Percentiles rank a stretch among this genome's conserved stretches.
phyloP scores from a whole-genome alignment of 305 asterid genomes.

The Withania somnifera region DNA sequence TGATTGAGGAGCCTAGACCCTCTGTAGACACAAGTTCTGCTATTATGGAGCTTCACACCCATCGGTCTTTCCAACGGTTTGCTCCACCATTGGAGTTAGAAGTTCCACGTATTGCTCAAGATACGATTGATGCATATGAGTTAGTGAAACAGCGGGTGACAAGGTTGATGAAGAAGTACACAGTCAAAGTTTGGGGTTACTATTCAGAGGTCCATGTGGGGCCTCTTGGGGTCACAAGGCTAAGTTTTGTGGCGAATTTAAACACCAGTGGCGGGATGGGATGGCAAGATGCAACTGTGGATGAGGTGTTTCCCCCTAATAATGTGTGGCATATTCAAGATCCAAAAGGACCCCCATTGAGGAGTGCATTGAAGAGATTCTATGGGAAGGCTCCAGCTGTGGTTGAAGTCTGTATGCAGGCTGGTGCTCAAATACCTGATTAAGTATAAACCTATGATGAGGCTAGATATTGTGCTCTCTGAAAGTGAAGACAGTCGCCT shows the following conservation, averaged over 20 bases:
- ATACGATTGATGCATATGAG: conserved; percentile 54
- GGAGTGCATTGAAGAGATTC: conserved; percentile 48
- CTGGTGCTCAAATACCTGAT: conserved; percentile 68
- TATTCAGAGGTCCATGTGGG: conserved; percentile 93
- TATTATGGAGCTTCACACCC: conserved; percentile 51
- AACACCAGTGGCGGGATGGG: conserved; percentile 95
- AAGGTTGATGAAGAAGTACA: conserved; percentile 64
- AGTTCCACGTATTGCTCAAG: conserved; percentile 45
- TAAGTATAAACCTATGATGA: conserved; percentile 74
- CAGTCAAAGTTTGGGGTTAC: conserved; percentile 91
- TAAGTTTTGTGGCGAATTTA: conserved; percentile 83
- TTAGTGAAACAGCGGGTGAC: conserved; percentile 60
- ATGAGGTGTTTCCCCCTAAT: conserved; percentile 80
- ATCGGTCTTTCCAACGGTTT: conserved; percentile 49
- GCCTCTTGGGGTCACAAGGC: conserved; percentile 92
- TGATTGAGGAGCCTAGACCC: conserved; percentile 44
- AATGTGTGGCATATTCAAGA: conserved; percentile 75
- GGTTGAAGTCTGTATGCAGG: conserved; percentile 74
- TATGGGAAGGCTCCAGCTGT: conserved; percentile 88
- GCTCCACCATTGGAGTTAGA: conserved; percentile 37
- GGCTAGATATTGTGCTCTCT: conserved; percentile 72
- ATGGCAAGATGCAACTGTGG: conserved; percentile 95
- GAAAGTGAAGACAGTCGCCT: conserved; percentile 52
- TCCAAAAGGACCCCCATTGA: conserved; percentile 54
- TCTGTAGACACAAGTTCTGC: conserved; percentile 20